Evolutionary conservation across 495 filamentous ascomycete genomes (phyloP), one percentile per base, ranked within the genome.

Genomic region (Penicillium canariense): DNA sequence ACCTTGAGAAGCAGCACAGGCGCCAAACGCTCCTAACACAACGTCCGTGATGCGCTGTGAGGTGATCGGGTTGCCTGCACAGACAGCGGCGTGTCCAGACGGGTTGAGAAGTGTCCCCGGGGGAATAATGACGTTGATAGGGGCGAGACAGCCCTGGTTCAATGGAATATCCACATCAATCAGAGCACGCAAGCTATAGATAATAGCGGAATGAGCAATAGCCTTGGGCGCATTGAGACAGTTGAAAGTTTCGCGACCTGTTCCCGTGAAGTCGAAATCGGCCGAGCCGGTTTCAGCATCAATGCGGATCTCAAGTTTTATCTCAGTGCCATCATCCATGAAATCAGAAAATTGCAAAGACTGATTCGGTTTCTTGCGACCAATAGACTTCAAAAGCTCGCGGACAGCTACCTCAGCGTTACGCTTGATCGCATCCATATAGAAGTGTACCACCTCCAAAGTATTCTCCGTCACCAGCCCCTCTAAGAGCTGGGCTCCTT

Each of bases 261-360:
- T 96, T 6, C 71, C 69, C 0, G 65, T 78, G 68, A 97, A 97
- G 70, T 97, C 90, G 70, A 96, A 96, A 11, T 87, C 78, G 0
- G 92, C 92, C 62, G 91, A 87, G n/a, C 91, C 91, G 51, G 87
- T 85, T 25, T 87, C 82, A 0, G 81, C 74, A 71, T 93, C 84
- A 67, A 96, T 96, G 23, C 81, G 85, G 46, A 97, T 81, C 39
- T 83, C 85, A 7, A 97, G 77, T 40, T 79, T 80, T 65, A 96
- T 94, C 0, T 89, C 87, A 26, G 83, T 87, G 22, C 92, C 92
- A 67, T 97, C 91, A 69, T 97, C 92, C 89, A 96, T 96, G 66
- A 85, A 88, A 67, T 97, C 92, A 5, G 82, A 76, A 0, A 90
- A 87, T 17, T 87, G 86, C 1, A 96, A 79, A 20, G 87, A 78